These are phyloP conservation scores for Pleochaeta shiraiana DNA, from an alignment of 2,329 filamentous ascomycete species.

Conservation along the genomic window DNA sequence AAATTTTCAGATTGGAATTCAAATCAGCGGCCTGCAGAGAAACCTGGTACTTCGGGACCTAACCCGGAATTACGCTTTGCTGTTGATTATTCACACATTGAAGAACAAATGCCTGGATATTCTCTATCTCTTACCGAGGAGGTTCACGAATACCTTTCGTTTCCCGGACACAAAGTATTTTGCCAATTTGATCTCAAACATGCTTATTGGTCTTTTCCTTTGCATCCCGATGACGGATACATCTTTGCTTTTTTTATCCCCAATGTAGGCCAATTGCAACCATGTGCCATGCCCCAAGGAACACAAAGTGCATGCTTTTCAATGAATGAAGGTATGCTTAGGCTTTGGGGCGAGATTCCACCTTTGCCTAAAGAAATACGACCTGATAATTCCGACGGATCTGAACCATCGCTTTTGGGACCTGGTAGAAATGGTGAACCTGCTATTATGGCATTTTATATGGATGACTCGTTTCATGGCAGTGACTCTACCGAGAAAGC, in stretches of 20 bases:
- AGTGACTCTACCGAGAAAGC: neutral
- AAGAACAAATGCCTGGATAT: conserved; percentile 2
- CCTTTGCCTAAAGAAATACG: neutral
- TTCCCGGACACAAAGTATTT: neutral
- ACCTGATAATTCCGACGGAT: neutral
- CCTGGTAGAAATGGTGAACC: neutral
- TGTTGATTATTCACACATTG: conserved; percentile 4
- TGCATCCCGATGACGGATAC: neutral
- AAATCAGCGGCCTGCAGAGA: neutral
- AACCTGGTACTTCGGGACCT: neutral
- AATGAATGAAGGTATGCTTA: neutral
- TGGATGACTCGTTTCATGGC: neutral
- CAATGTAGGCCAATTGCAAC: neutral
- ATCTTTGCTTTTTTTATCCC: neutral
- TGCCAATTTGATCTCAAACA: conserved; percentile 5
- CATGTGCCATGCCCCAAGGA: neutral
- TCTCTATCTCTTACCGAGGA: neutral
- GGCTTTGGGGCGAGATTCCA: neutral
- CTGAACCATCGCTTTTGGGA: neutral
- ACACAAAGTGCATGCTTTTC: neutral
- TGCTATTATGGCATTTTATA: neutral
- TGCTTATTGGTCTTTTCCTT: conserved; percentile 3
- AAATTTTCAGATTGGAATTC: conserved; percentile 3
- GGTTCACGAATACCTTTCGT: conserved; percentile 4
- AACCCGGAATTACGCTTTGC: neutral